Evolutionary conservation across 805 yeast genomes (phyloP), one percentile per base, ranked within the genome.

Genomic region (Kodamaea hsintzibuensis): DNA sequence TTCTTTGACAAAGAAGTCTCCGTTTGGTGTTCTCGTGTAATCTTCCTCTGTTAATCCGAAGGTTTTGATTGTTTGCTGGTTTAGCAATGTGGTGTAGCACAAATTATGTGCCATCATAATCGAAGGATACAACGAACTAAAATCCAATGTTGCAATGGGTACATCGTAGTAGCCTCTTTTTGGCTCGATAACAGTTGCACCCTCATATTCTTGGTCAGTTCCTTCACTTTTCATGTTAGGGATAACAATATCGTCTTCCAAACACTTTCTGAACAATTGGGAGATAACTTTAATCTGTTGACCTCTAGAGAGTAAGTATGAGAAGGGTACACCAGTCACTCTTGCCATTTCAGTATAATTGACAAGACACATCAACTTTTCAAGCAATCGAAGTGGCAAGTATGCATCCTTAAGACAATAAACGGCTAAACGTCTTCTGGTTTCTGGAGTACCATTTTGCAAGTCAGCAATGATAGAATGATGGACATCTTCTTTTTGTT

Each of bases 341-440:
- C 99, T 86, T 1, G 99, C 98, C 99, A 95, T 95, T 72, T 95
- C 99, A 0, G 98, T 93, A 71, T 95, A 95, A 65, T 95, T 95
- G 56, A 96, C 96, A 56, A 95, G 77, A 62, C 98, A 91, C 99
- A 95, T 96, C 51, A 95, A 79, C 64, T 93, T 96, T 59, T 93
- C 98, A 62, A 92, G 71, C 38, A 95, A 77, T 58, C 99, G 76
- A 62, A 95, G 66, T 1, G 99, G 99, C 46, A 95, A 76, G 64
- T 88, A 92, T 0, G 99, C 97, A 77, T 95, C 99, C 64, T 95
- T 95, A 63, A 95, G 76, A 79, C 99, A 95, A 70, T 95, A 95
- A 5, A 95, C 98, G 0, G 99, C 99, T 64, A 95, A 77, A 57
- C 99, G 82, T 71, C 98, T 78, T 73, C 99, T 84, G 0, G 98